Base-by-base conservation (phyloP, 768 basidiomycete species). In the Tulasnella sp. region DNA sequence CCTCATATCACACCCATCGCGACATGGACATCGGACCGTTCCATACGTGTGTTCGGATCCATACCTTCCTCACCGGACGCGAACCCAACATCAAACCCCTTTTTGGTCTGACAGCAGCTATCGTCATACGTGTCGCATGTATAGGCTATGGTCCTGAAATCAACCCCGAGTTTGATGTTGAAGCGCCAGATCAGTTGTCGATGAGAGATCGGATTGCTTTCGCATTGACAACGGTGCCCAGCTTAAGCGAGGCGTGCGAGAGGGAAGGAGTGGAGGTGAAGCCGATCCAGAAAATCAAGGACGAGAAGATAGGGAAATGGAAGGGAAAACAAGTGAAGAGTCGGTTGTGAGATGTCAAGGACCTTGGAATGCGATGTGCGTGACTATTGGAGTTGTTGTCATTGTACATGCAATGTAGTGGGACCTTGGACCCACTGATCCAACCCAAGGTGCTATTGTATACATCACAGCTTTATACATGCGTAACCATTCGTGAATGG, bases 71-170 rank as follows among this genome's bases (percentile, higher is more conserved):
- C 52, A 94, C 91, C 0, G 92, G 92, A 0, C 74, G 90, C 43
- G 91, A 94, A 68, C 81, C 78, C 2, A 82, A 83, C 12, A 79
- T 89, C 12, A 92, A 90, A 66, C 91, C 91, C n/a, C 80, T 93
- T 0, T 88, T 82, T 64, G 91, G 91, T 7, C 71, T 94, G 8
- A 94, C 91, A 27, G 82, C 90, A 9, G 70, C 75, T 1, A 80
- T 83, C 50, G 70, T 82, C 21, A 77, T 83, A 53, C 70, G 70
- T 24, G 72, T 72, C 3, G 80, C 82, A 0, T 66, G 65, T 10
- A 68, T 78, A 17, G 82, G 80, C 2, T 82, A 80, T 57, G 19
- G 31, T 17, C 31, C 53, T 2, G 53, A 24, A 5, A 24, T 55
- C 2, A 15, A 8, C 8, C 60, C 60, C 3, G 57, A 57, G 11